These are phyloP conservation scores for Suillus clintonianus DNA, from an alignment of 768 basidiomycete genomes.

Conservation along the genomic window DNA sequence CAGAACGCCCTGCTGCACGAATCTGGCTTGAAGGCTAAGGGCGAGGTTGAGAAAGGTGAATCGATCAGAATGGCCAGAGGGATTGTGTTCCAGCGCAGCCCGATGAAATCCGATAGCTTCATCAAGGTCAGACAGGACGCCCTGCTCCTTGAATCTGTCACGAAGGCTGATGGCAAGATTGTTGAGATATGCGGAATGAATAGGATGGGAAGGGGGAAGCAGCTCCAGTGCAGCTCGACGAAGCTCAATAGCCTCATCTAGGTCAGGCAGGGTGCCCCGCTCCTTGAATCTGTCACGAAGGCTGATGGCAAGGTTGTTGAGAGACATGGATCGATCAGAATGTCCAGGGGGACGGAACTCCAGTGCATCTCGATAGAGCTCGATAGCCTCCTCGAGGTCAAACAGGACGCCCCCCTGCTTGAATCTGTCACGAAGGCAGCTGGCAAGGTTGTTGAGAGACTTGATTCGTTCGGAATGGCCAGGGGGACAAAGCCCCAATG, in stretches of 20 bases:
- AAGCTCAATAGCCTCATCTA: background rate
- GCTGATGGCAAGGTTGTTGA: background rate
- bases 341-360: background rate
- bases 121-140: background rate
- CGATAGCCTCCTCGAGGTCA: background rate
- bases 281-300: background rate
- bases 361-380: background rate
- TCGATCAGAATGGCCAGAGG: background rate
- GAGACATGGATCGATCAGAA: background rate
- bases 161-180: background rate
- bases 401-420: too few species aligned
- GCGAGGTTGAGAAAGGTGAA: background rate
- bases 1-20: background rate
- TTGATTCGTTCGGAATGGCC: too few species aligned
- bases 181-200: background rate
- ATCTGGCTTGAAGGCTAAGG: background rate
- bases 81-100: background rate
- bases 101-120: conserved; percentile 1
- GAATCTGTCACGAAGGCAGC: too few species aligned
- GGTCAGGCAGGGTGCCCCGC: background rate
- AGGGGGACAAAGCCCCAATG: too few species aligned
- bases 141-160: background rate
- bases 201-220: background rate
- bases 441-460: too few species aligned
- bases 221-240: background rate